Evolutionary conservation across 2,329 filamentous ascomycete species (phyloP), one percentile per base, ranked within the genome.

Genomic region (Fusarium torreyae): DNA sequence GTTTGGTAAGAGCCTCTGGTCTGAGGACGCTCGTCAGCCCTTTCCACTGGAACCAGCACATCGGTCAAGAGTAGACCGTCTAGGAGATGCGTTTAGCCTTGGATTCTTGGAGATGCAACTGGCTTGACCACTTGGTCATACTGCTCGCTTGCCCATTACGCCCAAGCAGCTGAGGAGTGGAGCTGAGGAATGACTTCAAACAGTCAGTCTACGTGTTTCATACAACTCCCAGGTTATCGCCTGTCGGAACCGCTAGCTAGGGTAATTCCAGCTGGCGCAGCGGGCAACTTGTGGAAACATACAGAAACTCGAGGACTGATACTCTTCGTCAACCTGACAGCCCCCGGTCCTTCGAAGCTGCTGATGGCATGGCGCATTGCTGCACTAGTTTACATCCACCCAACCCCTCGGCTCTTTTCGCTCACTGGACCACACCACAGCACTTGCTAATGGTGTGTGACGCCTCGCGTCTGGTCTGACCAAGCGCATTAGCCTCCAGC

Each of bases 1-100:
- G 77, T 84, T 86, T 79, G 91, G 87, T 91, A 91, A 93, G 91
- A 92, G 83, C 87, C 87, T 91, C 87, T 86, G 81, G 83, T 66
- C 84, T 79, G 89, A 89, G 87, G 88, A 83, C 91, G 86, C 92
- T 92, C 91, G 91, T 94, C 91, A 88, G 89, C 86, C 80, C 81
- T 81, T 80, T 80, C 84, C 86, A 83, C 91, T 90, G 91, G 91
- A 87, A 84, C 78, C 76, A 75, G 82, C 77, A 86, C 84, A 82
- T 79, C 85, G 86, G 85, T 83, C 85, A 79, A 74, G 51, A 78
- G 66, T 77, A 78, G 81, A 77, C 78, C 64, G 80, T 76, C 67
- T 68, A 74, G 75, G 75, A 60, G 79, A 76, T 77, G 79, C 75
- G 68, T 73, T 73, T 69, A 73, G 63, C 70, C 53, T 66, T 44